These are phyloP conservation scores for Saccharomycopsis babjevae DNA, from an alignment of 805 yeast genomes.

Conservation along the genomic window DNA sequence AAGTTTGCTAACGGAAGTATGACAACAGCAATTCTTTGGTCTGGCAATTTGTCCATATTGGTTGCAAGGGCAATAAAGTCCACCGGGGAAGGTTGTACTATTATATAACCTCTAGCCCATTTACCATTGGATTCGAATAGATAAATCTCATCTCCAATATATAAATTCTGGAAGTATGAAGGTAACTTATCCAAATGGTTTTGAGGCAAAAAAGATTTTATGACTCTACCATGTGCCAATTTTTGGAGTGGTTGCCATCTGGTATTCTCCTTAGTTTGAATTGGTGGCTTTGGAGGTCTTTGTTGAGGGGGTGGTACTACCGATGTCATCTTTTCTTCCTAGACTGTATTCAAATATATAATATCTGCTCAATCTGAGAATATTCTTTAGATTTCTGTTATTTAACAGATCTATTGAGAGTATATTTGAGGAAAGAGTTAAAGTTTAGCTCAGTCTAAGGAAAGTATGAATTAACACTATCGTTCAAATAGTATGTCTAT, in stretches of 20 bases:
- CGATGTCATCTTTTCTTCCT: neutral
- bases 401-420: too few relatives aligned
- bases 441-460: neutral
- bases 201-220: conserved; percentile 37
- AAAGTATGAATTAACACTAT: too few relatives aligned
- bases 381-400: too few relatives aligned
- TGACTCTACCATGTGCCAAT: conserved; percentile 34
- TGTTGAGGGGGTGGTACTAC: neutral
- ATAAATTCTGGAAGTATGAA: conserved; percentile 40
- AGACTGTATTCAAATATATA: too few relatives aligned
- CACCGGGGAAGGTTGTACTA: conserved; percentile 58
- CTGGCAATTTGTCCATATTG: conserved; percentile 54
- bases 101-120: conserved; percentile 76
- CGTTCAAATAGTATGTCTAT: neutral
- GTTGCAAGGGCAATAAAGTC: conserved; percentile 49
- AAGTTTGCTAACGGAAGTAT: conserved; percentile 54
- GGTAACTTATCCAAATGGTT: conserved; percentile 26
- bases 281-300: neutral
- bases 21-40: conserved; percentile 39
- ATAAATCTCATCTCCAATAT: conserved; percentile 71
- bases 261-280: neutral
- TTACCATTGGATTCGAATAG: conserved; percentile 52
- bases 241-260: conserved; percentile 41
- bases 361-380: too few relatives aligned
- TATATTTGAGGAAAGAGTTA: neutral